Conservation (phyloP, 2,329 filamentous ascomycete species). For the Colletotrichum sp. region DNA sequence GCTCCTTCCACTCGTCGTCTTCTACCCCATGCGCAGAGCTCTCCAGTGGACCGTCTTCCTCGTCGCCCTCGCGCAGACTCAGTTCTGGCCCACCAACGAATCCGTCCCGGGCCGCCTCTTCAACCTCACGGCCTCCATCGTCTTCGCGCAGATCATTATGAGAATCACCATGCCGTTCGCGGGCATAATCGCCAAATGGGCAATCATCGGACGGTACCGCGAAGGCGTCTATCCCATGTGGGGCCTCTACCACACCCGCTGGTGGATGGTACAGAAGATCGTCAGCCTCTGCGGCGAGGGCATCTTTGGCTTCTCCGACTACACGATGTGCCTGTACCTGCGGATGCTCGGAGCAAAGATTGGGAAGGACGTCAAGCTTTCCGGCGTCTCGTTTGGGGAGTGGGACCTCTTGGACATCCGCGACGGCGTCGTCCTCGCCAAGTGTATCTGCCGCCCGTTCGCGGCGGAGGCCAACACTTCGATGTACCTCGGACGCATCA, state of each 20-base stretch:
- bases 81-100: constrained; percentile 42
- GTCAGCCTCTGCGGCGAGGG: constrained; percentile 54
- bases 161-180: constrained; percentile 46
- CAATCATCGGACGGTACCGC: constrained; percentile 56
- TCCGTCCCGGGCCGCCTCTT: constrained; percentile 50
- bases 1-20: constrained; percentile 51
- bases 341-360: constrained; percentile 59
- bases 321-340: constrained; percentile 48
- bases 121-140: constrained; percentile 50
- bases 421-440: constrained; percentile 51
- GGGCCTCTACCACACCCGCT: constrained; percentile 61
- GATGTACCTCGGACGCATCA: constrained; percentile 60
- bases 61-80: constrained; percentile 46
- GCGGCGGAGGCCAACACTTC: constrained; percentile 61
- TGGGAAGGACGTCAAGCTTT: constrained; percentile 54
- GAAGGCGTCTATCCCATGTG: constrained; percentile 65
- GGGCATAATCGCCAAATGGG: constrained; percentile 59
- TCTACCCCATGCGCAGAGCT: constrained; percentile 57
- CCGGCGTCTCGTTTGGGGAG: constrained; percentile 52
- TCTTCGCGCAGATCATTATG: constrained; percentile 44
- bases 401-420: constrained; percentile 62
- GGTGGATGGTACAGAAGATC: constrained; percentile 64
- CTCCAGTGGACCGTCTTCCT: constrained; percentile 60
- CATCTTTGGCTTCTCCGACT: constrained; percentile 45
- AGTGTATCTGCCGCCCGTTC: constrained; percentile 54